Evolutionary conservation across 1,139 yeast species (phyloP), one percentile per base, ranked within the genome.

Genomic region (Yamadazyma siamensis): DNA sequence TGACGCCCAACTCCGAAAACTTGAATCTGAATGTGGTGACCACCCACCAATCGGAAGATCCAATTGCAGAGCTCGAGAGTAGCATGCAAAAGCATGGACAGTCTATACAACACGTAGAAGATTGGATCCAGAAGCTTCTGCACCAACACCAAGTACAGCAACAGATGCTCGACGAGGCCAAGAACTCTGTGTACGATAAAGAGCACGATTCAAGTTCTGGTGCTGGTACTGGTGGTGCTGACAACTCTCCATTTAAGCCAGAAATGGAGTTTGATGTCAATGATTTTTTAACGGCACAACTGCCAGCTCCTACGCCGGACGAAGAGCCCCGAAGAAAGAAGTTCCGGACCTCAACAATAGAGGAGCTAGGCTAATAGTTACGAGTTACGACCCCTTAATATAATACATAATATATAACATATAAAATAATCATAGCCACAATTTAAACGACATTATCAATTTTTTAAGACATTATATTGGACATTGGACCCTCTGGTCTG

Each of bases 101-200:
- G 38, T 68, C 78, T 3, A 65, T 76, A 32, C 75, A 65, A 49
- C 80, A 75, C 44, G 77, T 74, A 1, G 77, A 74, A 46, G 80
- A 76, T 41, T 74, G 80, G 79, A 63, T 75, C 28, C 74, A 61
- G 35, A 70, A 61, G 33, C 50, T 71, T 28, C 63, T 69, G 2
- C 51, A 46, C 26, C 66, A 62, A 32, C 71, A 60, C 28, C 60
- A 56, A 21, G 57, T 56, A 22, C 62, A 56, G 28, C 55, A 51
- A 31, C 56, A n/a, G n/a, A n/a, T n/a, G n/a, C n/a, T n/a, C n/a
- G n/a, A n/a, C n/a, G n/a, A n/a, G n/a, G n/a, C n/a, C n/a, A 53
- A 27, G 47, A 49, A 25, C 49, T 47, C 20, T 18, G 9, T 18
- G 20, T 10, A 18, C 20, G 10, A 18, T 10, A 18, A n/a, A n/a